A percentile compares a stretch with the other conserved stretches of the same genome.
Conservation (phyloP, 148 eudicot genomes). For the Vaccinium macrocarpon region DNA sequence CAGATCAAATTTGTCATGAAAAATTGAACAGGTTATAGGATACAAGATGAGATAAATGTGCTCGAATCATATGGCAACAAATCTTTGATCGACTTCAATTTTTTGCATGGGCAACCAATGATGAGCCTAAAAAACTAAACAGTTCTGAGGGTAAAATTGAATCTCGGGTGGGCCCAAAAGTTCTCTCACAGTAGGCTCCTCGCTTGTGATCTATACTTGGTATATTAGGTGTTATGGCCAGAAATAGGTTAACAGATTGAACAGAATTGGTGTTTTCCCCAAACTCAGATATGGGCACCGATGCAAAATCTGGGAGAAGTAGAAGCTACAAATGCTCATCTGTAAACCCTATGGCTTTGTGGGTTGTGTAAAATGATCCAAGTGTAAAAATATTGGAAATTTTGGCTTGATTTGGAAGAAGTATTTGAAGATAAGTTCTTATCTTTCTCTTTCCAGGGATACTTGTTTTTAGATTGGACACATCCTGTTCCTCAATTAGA, state of each 20-base stretch:
- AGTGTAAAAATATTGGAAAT: background rate
- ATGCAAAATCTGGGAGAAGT: background rate
- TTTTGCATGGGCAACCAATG: too few relatives aligned
- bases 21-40: too few relatives aligned
- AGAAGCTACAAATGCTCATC: background rate
- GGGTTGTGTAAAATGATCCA: background rate
- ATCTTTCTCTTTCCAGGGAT: background rate
- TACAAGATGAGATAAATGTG: too few relatives aligned
- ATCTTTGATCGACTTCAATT: too few relatives aligned
- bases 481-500: background rate
- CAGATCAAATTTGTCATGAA: too few relatives aligned
- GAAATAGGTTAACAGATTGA: background rate
- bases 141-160: too few relatives aligned
- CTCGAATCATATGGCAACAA: too few relatives aligned
- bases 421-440: background rate
- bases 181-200: too few relatives aligned
- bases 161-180: too few relatives aligned
- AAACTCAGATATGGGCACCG: background rate
- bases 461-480: background rate
- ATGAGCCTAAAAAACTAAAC: too few relatives aligned
- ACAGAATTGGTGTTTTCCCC: background rate
- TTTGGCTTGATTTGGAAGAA: background rate
- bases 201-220: background rate
- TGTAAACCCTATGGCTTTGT: background rate
- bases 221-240: background rate